Conservation (phyloP, 2,329 filamentous ascomycete genomes). For the Colletotrichum filicis region DNA sequence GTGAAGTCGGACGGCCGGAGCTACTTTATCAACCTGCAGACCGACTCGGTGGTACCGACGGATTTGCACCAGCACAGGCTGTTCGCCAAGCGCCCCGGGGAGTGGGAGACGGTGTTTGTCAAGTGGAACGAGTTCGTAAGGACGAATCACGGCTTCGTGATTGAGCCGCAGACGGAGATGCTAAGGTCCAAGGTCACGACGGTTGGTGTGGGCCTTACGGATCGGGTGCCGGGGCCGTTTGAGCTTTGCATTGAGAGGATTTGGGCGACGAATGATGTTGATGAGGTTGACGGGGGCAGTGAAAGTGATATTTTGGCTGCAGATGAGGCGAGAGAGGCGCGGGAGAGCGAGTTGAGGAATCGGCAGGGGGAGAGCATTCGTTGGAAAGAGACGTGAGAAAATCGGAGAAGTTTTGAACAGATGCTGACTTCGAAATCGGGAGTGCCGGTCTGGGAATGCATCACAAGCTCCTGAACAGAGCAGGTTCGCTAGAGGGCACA, state of each 20-base stretch:
- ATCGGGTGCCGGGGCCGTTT: constrained; percentile 88
- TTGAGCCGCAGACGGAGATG: constrained; percentile 93
- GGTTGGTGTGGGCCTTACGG: constrained; percentile 88
- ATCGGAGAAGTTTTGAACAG: background rate
- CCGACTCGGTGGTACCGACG: constrained; percentile 91
- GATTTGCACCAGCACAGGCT: constrained; percentile 95
- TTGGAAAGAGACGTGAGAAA: constrained; percentile 40
- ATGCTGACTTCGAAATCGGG: background rate
- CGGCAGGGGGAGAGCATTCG: constrained; percentile 49
- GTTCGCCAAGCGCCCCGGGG: constrained; percentile 79
- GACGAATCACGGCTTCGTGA: constrained; percentile 90
- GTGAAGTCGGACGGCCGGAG: constrained; percentile 91
- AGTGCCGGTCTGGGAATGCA: background rate
- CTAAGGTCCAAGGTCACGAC: constrained; percentile 86
- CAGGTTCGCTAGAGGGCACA: background rate
- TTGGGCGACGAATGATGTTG: constrained; percentile 83
- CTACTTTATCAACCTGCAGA: constrained; percentile 96
- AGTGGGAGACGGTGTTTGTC: constrained; percentile 96
- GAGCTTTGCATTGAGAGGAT: constrained; percentile 86
- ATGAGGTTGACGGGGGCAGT: constrained; percentile 37
- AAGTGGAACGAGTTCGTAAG: constrained; percentile 93
- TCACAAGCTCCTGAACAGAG: background rate
- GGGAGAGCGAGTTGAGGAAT: constrained; percentile 47
- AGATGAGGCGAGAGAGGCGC: constrained; percentile 20
- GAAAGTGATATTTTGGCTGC: constrained; percentile 33